Base-by-base conservation (phyloP, 164 flowering plant genomes). In the Tinospora cordifolia region DNA sequence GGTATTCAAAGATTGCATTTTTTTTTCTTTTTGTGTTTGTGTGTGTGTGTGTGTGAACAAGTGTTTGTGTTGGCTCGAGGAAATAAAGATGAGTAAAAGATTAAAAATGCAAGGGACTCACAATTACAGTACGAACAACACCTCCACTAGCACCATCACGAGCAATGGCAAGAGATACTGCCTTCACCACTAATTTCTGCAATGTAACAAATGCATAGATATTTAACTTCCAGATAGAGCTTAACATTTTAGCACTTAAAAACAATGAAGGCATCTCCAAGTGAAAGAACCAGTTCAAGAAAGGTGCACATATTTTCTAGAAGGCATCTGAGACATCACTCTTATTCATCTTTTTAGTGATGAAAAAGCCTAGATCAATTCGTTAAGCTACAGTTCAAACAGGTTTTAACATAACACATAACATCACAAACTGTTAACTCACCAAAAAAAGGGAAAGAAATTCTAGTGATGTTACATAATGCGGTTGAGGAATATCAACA, bases 101-200 rank as follows among this genome's bases (percentile, higher is more conserved):
- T 11, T 6, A 14, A 57, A 0, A 38, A 44, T 54, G 30, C 30
- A 6, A 49, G 57, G 65, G 4, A 70, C 97, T 92, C 72, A 95
- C 99, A 72, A 78, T 88, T 69, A 95, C 99, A 49, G 99, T 95
- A 14, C 99, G 91, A 58, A 95, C 93, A 66, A 92, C 99, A 46
- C 99, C 99, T 12, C 99, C 99, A 76, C 99, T 95, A 24, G 99
- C 99, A 81, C 99, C 99, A 82, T 95, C 99, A 22, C 99, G 87
- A 51, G 99, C 99, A 76, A 95, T 95, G 72, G 99, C 99, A 73
- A 95, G 97, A 47, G 99, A 95, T 70, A 95, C 99, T 19, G 99
- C 98, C 80, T 95, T 92, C 21, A 89, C 88, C 69, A 95, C 99
- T 54, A 92, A 68, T 84, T 88, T 75, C 99, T 95, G 94, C 79